phyloP scores from a whole-genome alignment of 768 basidiomycete genomes.

The Candolleomyces efflorescens region DNA sequence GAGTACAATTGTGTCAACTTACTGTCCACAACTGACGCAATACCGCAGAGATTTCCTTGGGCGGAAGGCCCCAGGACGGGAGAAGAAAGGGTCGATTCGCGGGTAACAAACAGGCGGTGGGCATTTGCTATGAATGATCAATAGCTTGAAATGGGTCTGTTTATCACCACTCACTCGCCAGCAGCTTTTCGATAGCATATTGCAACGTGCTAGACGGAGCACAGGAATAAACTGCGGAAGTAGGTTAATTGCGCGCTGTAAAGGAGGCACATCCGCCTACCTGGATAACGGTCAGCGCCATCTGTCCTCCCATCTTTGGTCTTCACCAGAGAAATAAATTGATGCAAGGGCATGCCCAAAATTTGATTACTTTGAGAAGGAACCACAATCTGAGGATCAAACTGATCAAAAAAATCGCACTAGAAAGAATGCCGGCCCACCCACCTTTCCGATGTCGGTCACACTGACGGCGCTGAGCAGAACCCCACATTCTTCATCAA shows the following conservation, averaged over 20 bases:
- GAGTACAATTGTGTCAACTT: constrained; percentile 18
- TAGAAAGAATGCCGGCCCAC: constrained; percentile 2
- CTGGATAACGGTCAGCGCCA: constrained; percentile 76
- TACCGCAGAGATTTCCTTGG: constrained; percentile 56
- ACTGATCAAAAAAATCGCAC: neutral
- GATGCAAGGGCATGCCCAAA: constrained; percentile 59
- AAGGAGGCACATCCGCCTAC: constrained; percentile 26
- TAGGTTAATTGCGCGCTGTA: constrained; percentile 1
- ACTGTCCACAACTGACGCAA: constrained; percentile 86
- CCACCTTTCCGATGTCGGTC: constrained; percentile 75
- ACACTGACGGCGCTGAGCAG: constrained; percentile 77
- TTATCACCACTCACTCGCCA: constrained; percentile 63
- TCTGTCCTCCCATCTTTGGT: constrained; percentile 71
- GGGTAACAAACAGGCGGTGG: constrained; percentile 75
- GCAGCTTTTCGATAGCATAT: constrained; percentile 74
- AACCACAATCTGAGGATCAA: constrained; percentile 54
- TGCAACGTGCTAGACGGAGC: constrained; percentile 56
- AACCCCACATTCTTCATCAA: constrained; percentile 59
- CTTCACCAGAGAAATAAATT: constrained; percentile 73
- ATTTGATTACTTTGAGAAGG: constrained; percentile 81
- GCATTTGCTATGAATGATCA: constrained; percentile 53
- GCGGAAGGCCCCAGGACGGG: constrained; percentile 39
- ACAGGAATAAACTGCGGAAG: constrained; percentile 65
- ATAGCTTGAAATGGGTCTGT: neutral
- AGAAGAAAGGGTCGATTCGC: constrained; percentile 52